Percentiles rank a stretch among this genome's conserved stretches.
These are phyloP conservation scores for Escovopsis sp. DNA, from an alignment of 2,329 filamentous ascomycete genomes.

Conservation along the genomic window DNA sequence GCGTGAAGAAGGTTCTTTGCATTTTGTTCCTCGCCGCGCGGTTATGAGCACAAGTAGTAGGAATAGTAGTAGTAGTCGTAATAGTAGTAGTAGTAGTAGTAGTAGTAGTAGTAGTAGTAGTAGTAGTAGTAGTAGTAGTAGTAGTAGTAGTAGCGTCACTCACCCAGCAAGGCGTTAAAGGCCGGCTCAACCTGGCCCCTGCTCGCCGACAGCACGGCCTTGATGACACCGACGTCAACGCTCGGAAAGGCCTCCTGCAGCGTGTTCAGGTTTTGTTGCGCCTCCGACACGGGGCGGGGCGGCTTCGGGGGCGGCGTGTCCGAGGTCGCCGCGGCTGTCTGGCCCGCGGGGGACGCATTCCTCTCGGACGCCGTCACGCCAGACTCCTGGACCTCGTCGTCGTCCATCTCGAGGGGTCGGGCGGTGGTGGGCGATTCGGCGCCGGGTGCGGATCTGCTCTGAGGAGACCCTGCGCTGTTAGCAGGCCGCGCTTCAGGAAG, in stretches of 20 bases:
- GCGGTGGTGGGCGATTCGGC: constrained; percentile 53
- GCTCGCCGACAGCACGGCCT: constrained; percentile 76
- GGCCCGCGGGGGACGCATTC: constrained; percentile 10
- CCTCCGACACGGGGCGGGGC: constrained; percentile 64
- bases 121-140: not conserved
- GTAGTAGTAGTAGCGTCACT: constrained; percentile 1
- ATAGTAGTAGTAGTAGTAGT: not conserved
- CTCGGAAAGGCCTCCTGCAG: constrained; percentile 86
- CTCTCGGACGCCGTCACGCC: constrained; percentile 31
- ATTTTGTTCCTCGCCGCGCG: too few relatives aligned
- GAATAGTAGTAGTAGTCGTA: not conserved
- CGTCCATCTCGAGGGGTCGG: constrained; percentile 50
- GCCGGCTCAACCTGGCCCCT: constrained; percentile 78
- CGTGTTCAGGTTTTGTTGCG: constrained; percentile 73
- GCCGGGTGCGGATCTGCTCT: constrained; percentile 30
- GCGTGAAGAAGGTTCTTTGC: too few relatives aligned
- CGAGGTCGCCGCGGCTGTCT: constrained; percentile 12
- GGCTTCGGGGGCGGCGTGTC: constrained; percentile 58
- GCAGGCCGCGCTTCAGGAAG: constrained; percentile 9
- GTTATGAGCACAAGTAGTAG: too few relatives aligned
- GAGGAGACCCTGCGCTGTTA: constrained; percentile 5
- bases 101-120: too few relatives aligned
- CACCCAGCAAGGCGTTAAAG: constrained; percentile 85
- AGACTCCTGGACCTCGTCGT: constrained; percentile 52
- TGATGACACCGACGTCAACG: constrained; percentile 68